phyloP scores from a whole-genome alignment of 805 yeast species.

The Yarrowia yakushimensis region DNA sequence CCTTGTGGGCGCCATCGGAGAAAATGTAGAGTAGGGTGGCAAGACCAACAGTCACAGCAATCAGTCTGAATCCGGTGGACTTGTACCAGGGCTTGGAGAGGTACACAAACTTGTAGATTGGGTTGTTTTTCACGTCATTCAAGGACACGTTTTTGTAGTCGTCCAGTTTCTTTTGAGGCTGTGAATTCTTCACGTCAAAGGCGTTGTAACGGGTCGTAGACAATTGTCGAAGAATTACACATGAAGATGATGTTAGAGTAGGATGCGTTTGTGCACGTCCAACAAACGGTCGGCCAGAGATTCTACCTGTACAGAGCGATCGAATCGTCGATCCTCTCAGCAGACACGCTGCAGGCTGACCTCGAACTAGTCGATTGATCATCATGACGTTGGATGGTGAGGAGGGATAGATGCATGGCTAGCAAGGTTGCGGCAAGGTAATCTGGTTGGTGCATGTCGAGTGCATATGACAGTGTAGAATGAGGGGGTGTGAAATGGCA shows the following conservation, averaged over 20 bases:
- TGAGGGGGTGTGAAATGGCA: no score
- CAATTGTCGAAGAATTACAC: not conserved
- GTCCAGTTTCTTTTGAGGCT: not conserved
- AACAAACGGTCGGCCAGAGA: not conserved
- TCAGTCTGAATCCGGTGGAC: not conserved
- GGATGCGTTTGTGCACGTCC: not conserved
- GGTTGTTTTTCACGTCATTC: conserved; percentile 7
- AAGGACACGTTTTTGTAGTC: conserved; percentile 4
- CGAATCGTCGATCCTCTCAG: not conserved
- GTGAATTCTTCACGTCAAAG: not conserved
- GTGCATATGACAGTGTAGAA: no score
- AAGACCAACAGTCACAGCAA: not conserved
- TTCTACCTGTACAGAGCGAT: not conserved
- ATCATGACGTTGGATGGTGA: not conserved
- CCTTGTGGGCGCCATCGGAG: conserved; percentile 24
- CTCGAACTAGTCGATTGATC: not conserved
- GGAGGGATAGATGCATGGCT: not conserved
- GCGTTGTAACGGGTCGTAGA: not conserved
- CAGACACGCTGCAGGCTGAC: not conserved
- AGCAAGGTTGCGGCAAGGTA: conserved; percentile 21
- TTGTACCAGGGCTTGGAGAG: conserved; percentile 15
- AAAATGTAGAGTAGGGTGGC: not conserved
- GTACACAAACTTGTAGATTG: conserved; percentile 24
- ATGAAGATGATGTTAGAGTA: not conserved
- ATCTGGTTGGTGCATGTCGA: not conserved